phyloP scores from a whole-genome alignment of 805 yeast species.

The Candida michaelii region DNA sequence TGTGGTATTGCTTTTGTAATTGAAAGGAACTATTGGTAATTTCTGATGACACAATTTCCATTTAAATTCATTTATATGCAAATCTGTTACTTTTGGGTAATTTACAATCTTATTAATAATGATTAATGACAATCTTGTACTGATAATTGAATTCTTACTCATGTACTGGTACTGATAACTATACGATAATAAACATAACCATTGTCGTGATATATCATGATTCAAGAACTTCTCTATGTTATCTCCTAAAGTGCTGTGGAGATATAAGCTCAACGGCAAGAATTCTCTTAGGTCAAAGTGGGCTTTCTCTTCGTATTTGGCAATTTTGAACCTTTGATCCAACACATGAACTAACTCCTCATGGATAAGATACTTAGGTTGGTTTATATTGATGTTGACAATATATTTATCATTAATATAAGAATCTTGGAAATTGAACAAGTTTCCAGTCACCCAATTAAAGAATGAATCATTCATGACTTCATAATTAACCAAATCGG shows the following conservation, averaged over 20 bases:
- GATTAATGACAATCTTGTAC: slow-evolving; percentile 28
- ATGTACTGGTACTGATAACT: slow-evolving; percentile 38
- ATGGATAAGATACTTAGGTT: slow-evolving; percentile 3
- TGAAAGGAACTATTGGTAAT: slow-evolving; percentile 32
- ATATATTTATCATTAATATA: slow-evolving; percentile 11
- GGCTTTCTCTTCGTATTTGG: slow-evolving; percentile 4
- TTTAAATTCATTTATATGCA: slow-evolving; percentile 32
- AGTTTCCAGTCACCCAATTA: slow-evolving; percentile 27
- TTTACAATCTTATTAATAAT: slow-evolving; percentile 26
- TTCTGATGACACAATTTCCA: slow-evolving; percentile 46
- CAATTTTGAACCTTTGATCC: slow-evolving; percentile 6
- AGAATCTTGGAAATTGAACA: slow-evolving; percentile 12
- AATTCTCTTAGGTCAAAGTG: slow-evolving; percentile 14
- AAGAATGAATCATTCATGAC: slow-evolving; percentile 29
- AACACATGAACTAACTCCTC: slow-evolving; percentile 2
- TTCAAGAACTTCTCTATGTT: slow-evolving; percentile 4
- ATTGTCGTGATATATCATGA: slow-evolving; percentile 22
- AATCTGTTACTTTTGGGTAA: slow-evolving; percentile 9
- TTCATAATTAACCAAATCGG: slow-evolving; percentile 22
- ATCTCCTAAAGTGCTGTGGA: slow-evolving; percentile 10
- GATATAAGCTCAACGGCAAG: slow-evolving; percentile 16
- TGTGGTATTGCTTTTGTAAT: slow-evolving; percentile 20
- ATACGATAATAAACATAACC: slow-evolving; percentile 41
- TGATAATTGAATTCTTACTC: slow-evolving; percentile 21
- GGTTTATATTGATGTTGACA: background rate